Evolutionary conservation across 1,284 basidiomycete species (phyloP), one percentile per base, ranked within the genome.

Genomic region (Microbotryum violaceum): DNA sequence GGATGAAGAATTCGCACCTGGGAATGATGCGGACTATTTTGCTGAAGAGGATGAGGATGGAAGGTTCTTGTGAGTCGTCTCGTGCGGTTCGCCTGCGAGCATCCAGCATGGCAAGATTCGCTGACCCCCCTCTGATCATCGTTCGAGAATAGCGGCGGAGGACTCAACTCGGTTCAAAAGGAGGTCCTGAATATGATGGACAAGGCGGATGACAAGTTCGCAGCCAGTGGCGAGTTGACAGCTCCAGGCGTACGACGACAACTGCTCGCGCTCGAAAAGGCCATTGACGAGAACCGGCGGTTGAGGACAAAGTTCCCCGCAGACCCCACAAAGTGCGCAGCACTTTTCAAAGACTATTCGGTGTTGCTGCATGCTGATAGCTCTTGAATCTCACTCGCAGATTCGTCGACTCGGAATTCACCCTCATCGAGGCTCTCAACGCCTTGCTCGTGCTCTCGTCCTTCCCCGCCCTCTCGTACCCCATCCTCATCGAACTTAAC

Each of bases 341-440:
- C 18, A 21, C 46, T 21, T 25, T 6, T 23, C 6, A 27, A 27
- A 27, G 25, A 18, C 23, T 25, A 49, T 23, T 54, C n/a, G 55
- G 49, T 5, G 18, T 29, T 51, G 21, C 31, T 45, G n/a, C 8
- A 56, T 10, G 42, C 50, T 55, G 6, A 52, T 20, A 6, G 27
- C 29, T 10, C 31, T 44, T 25, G n/a, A 16, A 55, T 27, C n/a
- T 14, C 14, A 42, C 27, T 3, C 14, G 31, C 71, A 94, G 93
- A 75, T 99, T 98, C 79, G 96, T 99, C 72, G 92, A 97, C 71
- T 98, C 96, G 0, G 96, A 99, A 79, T 89, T 90, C 29, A 91
- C 97, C 72, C 82, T 98, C 9, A 91, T 98, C 71, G 79, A 81
- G 56, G 83, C 90, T 18, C 82, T 98, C 64, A 92, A 94, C 42